phyloP scores from a whole-genome alignment of 2,329 filamentous ascomycete species.

The Cercospora sp. region DNA sequence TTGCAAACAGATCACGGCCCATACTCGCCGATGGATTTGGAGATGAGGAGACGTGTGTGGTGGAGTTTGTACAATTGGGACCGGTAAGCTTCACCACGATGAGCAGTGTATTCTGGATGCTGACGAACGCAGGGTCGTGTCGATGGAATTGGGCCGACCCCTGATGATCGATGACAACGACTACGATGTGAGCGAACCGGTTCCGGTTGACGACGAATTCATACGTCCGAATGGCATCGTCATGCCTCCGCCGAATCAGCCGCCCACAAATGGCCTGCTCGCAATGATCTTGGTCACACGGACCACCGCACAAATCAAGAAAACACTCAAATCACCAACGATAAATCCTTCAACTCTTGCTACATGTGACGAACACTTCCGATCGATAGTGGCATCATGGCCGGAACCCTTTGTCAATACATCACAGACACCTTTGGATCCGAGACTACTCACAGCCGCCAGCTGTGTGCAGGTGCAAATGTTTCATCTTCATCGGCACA shows the following conservation, averaged over 20 bases:
- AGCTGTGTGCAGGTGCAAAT: constrained; percentile 79
- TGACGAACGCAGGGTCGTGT: constrained; percentile 58
- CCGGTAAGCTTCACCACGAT: constrained; percentile 55
- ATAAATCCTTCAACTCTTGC: constrained; percentile 68
- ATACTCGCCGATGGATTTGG: constrained; percentile 73
- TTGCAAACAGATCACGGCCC: constrained; percentile 74
- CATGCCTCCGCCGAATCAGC: constrained; percentile 40
- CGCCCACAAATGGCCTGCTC: constrained; percentile 70
- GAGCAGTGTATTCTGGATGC: not conserved
- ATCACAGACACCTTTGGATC: constrained; percentile 68
- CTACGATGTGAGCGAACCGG: constrained; percentile 80
- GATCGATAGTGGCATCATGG: constrained; percentile 71
- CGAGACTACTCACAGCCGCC: constrained; percentile 71
- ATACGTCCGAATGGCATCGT: constrained; percentile 58
- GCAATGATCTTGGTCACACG: constrained; percentile 80
- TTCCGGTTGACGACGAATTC: constrained; percentile 76
- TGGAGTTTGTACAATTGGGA: constrained; percentile 93
- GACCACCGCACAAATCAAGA: constrained; percentile 71
- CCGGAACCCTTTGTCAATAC: constrained; percentile 71
- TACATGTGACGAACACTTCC: constrained; percentile 81
- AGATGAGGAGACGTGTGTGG: constrained; percentile 87
- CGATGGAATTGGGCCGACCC: constrained; percentile 78
- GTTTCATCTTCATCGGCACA: constrained; percentile 85
- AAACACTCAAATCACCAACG: constrained; percentile 66
- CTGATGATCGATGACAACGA: constrained; percentile 83